These are phyloP conservation scores for Candida succiphila DNA, from an alignment of 805 yeast genomes.

Conservation along the genomic window DNA sequence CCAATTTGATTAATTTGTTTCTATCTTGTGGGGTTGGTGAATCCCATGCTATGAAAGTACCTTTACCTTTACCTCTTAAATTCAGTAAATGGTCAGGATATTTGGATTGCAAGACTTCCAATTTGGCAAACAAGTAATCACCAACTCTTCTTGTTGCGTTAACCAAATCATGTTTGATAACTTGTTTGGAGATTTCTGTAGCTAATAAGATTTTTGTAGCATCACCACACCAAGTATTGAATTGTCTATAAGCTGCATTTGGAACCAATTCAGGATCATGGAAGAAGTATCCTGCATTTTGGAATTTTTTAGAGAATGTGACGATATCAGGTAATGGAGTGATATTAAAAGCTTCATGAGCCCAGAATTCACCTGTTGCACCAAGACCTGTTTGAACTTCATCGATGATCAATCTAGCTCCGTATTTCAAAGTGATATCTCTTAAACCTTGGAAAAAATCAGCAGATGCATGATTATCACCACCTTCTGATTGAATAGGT, in stretches of 20 bases:
- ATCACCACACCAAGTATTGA: conserved; percentile 93
- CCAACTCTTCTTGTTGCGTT: conserved; percentile 53
- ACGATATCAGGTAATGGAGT: conserved; percentile 74
- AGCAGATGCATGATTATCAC: conserved; percentile 71
- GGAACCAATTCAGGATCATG: conserved; percentile 67
- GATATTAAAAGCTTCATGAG: conserved; percentile 76
- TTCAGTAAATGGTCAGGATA: conserved; percentile 44
- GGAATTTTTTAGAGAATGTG: conserved; percentile 83
- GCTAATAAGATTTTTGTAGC: conserved; percentile 74
- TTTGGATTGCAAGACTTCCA: conserved; percentile 40
- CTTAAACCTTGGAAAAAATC: conserved; percentile 77
- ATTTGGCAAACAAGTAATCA: conserved; percentile 47
- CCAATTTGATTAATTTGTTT: conserved; percentile 47
- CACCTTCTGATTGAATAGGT: conserved; percentile 69
- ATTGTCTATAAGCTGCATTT: conserved; percentile 73
- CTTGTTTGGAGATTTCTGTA: conserved; percentile 61
- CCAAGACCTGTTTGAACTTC: conserved; percentile 91
- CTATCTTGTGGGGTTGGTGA: conserved; percentile 43
- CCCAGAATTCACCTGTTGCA: conserved; percentile 82
- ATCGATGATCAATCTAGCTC: conserved; percentile 65
- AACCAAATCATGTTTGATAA: conserved; percentile 49
- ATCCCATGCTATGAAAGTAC: conserved; percentile 81
- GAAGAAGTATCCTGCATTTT: conserved; percentile 82
- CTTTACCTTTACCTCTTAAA: conserved; percentile 67
- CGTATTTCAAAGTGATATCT: conserved; percentile 62